phyloP scores from a whole-genome alignment of 148 eudicot genomes.

The Rheum nobile region DNA sequence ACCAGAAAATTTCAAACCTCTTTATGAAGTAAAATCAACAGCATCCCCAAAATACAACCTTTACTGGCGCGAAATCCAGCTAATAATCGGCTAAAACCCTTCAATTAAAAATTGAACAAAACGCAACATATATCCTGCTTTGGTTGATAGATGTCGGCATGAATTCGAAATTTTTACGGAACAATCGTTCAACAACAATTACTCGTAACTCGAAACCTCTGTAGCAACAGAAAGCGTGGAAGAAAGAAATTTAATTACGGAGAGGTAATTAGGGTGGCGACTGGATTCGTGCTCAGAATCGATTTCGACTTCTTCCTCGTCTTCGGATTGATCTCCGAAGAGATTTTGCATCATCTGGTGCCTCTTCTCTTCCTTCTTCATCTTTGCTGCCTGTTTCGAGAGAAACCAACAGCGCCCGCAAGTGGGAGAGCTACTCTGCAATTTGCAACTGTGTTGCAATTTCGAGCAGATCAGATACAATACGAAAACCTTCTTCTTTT shows the following conservation, averaged over 20 bases:
- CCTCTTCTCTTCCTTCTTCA: slow-evolving; percentile 82
- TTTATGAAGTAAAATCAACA: background rate
- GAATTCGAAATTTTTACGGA: background rate
- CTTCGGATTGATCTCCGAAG: slow-evolving; percentile 95
- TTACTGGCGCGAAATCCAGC: background rate
- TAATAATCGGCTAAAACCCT: background rate
- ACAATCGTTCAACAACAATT: background rate
- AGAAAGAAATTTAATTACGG: slow-evolving; percentile 26
- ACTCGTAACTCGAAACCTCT: background rate
- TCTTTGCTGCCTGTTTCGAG: slow-evolving; percentile 23
- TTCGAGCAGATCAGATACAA: background rate
- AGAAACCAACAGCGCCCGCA: background rate
- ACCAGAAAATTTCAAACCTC: background rate
- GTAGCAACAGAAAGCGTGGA: background rate
- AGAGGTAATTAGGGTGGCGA: slow-evolving; percentile 64
- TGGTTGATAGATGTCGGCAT: background rate
- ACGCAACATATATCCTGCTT: background rate
- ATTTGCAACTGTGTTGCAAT: background rate
- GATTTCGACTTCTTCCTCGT: slow-evolving; percentile 75
- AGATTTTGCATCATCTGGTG: slow-evolving; percentile 97
- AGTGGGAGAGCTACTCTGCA: background rate
- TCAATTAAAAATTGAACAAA: background rate
- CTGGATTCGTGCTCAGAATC: slow-evolving; percentile 97
- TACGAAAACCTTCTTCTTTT: background rate
- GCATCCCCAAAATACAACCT: background rate